Conservation (phyloP, 2,329 filamentous ascomycete genomes). For the Alternaria gansuensis region DNA sequence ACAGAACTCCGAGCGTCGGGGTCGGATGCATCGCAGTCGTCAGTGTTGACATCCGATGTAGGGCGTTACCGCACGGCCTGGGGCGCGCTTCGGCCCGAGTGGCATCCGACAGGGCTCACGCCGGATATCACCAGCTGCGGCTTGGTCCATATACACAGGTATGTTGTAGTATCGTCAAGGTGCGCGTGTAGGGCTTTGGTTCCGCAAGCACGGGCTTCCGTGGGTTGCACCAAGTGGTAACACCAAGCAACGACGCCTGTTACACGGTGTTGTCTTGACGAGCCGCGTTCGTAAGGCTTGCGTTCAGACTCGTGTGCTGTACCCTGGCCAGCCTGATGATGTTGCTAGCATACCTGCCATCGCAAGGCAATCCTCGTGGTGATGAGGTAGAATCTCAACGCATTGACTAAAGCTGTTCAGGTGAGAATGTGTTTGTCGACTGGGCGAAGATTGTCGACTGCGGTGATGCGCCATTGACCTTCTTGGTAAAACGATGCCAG, state of each 20-base stretch:
- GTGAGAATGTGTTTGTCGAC: conserved; percentile 56
- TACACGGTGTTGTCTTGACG: neutral
- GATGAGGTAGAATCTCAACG: neutral
- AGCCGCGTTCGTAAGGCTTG: conserved; percentile 5
- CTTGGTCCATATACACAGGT: conserved; percentile 62
- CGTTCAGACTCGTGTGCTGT: neutral
- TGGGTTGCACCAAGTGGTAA: neutral
- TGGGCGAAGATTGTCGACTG: conserved; percentile 66
- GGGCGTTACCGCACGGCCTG: conserved; percentile 62
- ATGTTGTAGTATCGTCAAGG: neutral
- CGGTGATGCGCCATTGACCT: conserved; percentile 63
- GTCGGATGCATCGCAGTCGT: neutral
- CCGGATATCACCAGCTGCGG: conserved; percentile 55
- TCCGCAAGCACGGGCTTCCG: neutral
- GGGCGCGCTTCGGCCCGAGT: conserved; percentile 62
- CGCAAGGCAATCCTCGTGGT: neutral
- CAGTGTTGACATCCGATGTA: conserved; percentile 36
- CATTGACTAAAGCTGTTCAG: conserved; percentile 25
- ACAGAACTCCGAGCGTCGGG: neutral
- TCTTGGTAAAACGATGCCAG: conserved; percentile 49
- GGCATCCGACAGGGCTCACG: conserved; percentile 62
- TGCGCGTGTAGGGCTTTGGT: neutral
- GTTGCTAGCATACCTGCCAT: neutral
- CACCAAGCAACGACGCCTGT: neutral
- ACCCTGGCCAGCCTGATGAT: neutral